These are phyloP conservation scores for Scedosporium dehoogii DNA, from an alignment of 2,329 filamentous ascomycete species.

Conservation along the genomic window DNA sequence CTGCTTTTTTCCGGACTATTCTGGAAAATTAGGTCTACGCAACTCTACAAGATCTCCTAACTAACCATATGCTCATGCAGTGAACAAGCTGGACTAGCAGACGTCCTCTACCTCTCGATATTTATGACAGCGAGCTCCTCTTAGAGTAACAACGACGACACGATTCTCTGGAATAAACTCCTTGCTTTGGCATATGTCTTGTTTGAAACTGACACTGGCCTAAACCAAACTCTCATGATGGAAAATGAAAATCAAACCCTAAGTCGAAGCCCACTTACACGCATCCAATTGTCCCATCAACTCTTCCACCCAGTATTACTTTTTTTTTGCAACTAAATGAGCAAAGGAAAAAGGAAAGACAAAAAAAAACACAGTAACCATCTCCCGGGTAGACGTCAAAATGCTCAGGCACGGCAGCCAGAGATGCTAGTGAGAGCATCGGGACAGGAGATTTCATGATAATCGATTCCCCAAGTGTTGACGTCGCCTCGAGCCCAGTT, in stretches of 20 bases:
- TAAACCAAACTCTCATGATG: background rate
- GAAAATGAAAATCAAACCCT: background rate
- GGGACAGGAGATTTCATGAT: slow-evolving; percentile 3
- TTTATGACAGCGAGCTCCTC: too few species aligned
- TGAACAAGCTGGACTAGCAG: too few species aligned
- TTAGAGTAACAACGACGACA: too few species aligned
- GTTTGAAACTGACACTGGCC: background rate
- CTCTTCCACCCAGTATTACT: background rate
- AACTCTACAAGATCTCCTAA: too few species aligned
- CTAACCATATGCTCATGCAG: too few species aligned
- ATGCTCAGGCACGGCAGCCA: background rate
- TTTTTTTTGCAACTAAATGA: background rate
- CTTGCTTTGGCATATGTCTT: background rate
- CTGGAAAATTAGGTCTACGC: too few species aligned
- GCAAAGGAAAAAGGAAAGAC: too few species aligned
- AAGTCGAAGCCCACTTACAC: background rate
- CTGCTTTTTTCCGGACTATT: too few species aligned
- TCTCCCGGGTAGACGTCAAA: background rate
- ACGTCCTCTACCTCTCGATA: too few species aligned
- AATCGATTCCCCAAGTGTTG: slow-evolving; percentile 4
- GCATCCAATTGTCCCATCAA: background rate
- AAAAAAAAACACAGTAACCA: background rate
- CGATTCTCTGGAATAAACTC: background rate
- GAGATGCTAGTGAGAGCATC: slow-evolving; percentile 1
- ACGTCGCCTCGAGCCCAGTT: slow-evolving; percentile 7